Base-by-base conservation (phyloP, 768 basidiomycete genomes). In the Lepiota subincarnata region DNA sequence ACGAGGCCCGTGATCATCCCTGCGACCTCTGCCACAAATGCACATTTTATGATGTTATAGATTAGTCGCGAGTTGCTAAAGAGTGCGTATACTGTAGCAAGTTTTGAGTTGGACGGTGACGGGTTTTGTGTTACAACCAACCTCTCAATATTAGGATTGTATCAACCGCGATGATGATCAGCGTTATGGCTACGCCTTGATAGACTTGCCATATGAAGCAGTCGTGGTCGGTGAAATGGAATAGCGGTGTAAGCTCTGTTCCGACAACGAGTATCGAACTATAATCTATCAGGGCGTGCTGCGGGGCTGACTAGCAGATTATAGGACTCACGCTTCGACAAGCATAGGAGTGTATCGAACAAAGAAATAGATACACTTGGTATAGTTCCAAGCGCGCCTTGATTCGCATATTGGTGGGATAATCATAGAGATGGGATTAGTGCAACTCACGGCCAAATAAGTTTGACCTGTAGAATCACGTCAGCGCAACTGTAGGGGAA, bases 181-280 rank as follows among this genome's bases (percentile, higher is more conserved):
- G 40, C 6, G 66, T 53, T 12, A 68, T 61, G 7, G 68, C 68
- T 6, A 68, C 62, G 14, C 66, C 73, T 62, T 74, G 73, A 49
- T 70, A 75, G n/a, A 73, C 62, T 56, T 74, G 67, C 74, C 73
- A 77, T 48, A 74, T 70, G 59, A 67, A 77, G 58, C 75, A 77
- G 37, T 67, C 73, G 50, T 71, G 70, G 6, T 54, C 50, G 1
- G 73, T 70, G 55, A 74, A 75, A 37, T 68, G 62, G 35, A 74
- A 68, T 3, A 53, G 57, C 3, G 72, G 66, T 12, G 70, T 67
- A 20, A 73, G 53, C 47, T 70, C 69, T 19, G 71, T 65, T 19
- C 69, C 71, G 39, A 72, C 65, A 47, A 70, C 58, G 19, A 70
- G 59, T 39, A 69, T 67, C 4, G 70, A 68, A 46, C 71, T 71